Percentiles rank a stretch among this genome's conserved stretches.
phyloP scores from a whole-genome alignment of 768 basidiomycete genomes.

The Russula sp. region DNA sequence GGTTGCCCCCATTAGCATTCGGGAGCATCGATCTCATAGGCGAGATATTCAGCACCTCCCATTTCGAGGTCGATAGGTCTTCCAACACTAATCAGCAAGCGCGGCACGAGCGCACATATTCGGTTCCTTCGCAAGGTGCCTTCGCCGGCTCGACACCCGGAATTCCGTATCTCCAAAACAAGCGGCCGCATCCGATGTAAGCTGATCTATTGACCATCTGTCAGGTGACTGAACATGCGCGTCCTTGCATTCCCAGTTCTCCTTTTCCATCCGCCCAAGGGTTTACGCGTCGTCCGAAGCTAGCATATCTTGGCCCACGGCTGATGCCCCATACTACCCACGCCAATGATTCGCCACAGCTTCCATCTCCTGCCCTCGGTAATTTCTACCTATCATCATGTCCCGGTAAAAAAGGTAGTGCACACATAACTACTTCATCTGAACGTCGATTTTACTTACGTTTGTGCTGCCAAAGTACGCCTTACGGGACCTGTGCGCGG shows the following conservation, averaged over 20 bases:
- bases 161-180: conserved; percentile 2
- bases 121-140: conserved; percentile 17
- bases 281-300: conserved; percentile 4
- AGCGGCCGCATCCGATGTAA: conserved; percentile 8
- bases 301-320: not conserved
- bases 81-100: conserved; percentile 2
- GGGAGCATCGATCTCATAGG: conserved; percentile 20
- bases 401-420: conserved; percentile 85
- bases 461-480: conserved; percentile 43
- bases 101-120: conserved; percentile 22
- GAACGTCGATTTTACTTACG: not conserved
- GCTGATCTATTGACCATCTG: not conserved
- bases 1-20: conserved; percentile 22
- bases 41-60: conserved; percentile 22
- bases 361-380: conserved; percentile 43
- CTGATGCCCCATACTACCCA: not conserved
- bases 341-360: not conserved
- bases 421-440: not conserved
- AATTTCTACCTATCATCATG: conserved; percentile 88
- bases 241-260: not conserved
- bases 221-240: not conserved
- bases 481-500: conserved; percentile 72
- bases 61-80: conserved; percentile 4
- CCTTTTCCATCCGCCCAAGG: conserved; percentile 1
- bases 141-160: not conserved